Base-by-base conservation (phyloP, 805 yeast species). In the Yamadazyma paraphyllophila region DNA sequence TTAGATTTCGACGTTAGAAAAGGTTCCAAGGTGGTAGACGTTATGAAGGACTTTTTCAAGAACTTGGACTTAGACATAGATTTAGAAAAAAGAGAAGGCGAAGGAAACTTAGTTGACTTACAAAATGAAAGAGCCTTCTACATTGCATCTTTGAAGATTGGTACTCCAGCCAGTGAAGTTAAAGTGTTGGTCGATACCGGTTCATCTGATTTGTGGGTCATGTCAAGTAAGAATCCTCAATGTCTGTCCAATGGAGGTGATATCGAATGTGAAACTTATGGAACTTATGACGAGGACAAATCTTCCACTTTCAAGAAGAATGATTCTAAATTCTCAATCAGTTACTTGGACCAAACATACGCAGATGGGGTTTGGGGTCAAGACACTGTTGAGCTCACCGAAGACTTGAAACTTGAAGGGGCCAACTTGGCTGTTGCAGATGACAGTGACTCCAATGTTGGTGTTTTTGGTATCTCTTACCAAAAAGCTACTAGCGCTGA, bases 301-400 rank as follows among this genome's bases (percentile, higher is more conserved):
- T 74, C 79, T 1, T 44, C 65, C 0, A 50, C 74, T 9, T 74
- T 60, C 50, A 26, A 49, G 2, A 44, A 48, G 14, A 69, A 71
- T 44, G 68, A 69, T 9, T 56, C 62, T 8, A 49, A 56, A 1
- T 79, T 79, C 53, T 42, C 58, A n/a, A 79, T 79, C 47, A 31
- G 56, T 3, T 79, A 79, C 51, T 80, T 74, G 8, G 84, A 79
- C 54, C 57, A 62, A 9, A 70, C 80, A 2, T 65, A 55, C 44
- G 82, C 82, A 7, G 46, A 51, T 4, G 62, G 62, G 14, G 44
- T 52, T 33, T 58, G 52, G 52, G 54, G 49, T 32, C 51, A 45
- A 31, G 62, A 58, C 37, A 44, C 52, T n/a, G 54, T 55, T 17
- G 43, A 42, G 7, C 42, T 58, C n/a, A 32, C 47, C 16, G 43